Evolutionary conservation across 2,329 filamentous ascomycete genomes (phyloP).

Genomic region (Thermoascus crustaceus): DNA sequence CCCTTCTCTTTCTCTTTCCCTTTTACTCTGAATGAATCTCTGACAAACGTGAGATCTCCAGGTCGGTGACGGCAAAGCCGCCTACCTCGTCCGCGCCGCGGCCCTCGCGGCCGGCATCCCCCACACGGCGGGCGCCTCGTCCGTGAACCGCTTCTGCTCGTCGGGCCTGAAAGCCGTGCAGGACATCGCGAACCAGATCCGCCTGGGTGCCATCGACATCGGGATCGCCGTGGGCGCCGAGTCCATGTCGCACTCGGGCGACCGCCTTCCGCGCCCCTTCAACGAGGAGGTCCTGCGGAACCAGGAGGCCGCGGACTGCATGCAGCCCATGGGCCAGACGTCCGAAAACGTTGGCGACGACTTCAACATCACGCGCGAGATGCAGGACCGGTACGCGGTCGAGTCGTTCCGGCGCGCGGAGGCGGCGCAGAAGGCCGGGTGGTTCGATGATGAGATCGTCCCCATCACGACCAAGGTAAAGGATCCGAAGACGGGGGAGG

Average conservation of each 20-base stretch:
- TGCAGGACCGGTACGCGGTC: conserved; percentile 76
- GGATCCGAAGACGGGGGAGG: conserved; percentile 71
- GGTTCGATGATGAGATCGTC: conserved; percentile 88
- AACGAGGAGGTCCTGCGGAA: conserved; percentile 65
- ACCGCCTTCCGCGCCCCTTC: conserved; percentile 63
- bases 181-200: conserved; percentile 86
- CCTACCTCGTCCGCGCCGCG: conserved; percentile 85
- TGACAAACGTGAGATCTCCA: too few relatives aligned
- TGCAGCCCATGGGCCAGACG: conserved; percentile 96
- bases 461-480: conserved; percentile 77
- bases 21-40: too few relatives aligned
- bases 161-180: conserved; percentile 92
- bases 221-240: conserved; percentile 86
- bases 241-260: conserved; percentile 70
- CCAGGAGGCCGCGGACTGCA: conserved; percentile 75
- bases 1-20: too few relatives aligned
- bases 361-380: conserved; percentile 72
- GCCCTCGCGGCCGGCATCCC: conserved; percentile 87
- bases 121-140: conserved; percentile 72
- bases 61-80: conserved; percentile 76
- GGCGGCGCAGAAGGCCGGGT: conserved; percentile 78
- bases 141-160: conserved; percentile 93
- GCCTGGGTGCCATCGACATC: conserved; percentile 69
- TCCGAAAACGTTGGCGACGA: conserved; percentile 91
- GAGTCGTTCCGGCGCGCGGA: conserved; percentile 86